These are phyloP conservation scores for Aristolochia contorta DNA, from an alignment of 164 flowering plant genomes.

Conservation along the genomic window DNA sequence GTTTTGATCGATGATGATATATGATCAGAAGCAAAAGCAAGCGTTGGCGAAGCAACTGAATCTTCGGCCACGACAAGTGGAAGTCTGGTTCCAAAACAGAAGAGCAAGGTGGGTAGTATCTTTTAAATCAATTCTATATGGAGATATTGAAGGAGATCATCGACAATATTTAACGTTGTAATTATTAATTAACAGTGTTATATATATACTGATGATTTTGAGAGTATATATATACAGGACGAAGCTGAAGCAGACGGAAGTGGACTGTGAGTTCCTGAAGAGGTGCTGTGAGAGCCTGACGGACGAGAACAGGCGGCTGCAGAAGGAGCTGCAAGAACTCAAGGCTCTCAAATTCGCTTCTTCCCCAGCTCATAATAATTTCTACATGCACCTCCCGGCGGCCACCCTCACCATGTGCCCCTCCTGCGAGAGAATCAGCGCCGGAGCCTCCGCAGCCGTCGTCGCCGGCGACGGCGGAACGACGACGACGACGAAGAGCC, in stretches of 20 bases:
- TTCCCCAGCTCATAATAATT: too few species aligned
- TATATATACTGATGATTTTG: too few species aligned
- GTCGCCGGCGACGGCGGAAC: constrained; percentile 5
- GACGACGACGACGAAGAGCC: constrained; percentile 24
- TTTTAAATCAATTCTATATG: too few species aligned
- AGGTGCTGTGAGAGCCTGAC: constrained; percentile 69
- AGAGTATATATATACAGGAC: constrained; percentile 60
- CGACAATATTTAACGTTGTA: too few species aligned
- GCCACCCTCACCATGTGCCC: constrained; percentile 55
- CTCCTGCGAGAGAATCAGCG: constrained; percentile 39
- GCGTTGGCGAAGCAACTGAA: constrained; percentile 68
- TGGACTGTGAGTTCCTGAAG: constrained; percentile 79
- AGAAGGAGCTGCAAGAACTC: constrained; percentile 72
- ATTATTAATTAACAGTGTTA: too few species aligned
- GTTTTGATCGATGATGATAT: not conserved
- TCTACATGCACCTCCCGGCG: constrained; percentile 42
- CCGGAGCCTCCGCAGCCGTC: not conserved
- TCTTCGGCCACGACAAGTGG: constrained; percentile 77
- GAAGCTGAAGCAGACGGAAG: constrained; percentile 88
- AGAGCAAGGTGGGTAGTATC: constrained; percentile 98
- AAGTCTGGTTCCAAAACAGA: constrained; percentile 92
- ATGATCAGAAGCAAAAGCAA: constrained; percentile 83
- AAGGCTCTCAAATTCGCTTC: constrained; percentile 59
- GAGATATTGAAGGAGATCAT: too few species aligned
- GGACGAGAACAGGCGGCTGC: constrained; percentile 68